phyloP scores from a whole-genome alignment of 129 eudicot genomes.

The Calendula officinalis region DNA sequence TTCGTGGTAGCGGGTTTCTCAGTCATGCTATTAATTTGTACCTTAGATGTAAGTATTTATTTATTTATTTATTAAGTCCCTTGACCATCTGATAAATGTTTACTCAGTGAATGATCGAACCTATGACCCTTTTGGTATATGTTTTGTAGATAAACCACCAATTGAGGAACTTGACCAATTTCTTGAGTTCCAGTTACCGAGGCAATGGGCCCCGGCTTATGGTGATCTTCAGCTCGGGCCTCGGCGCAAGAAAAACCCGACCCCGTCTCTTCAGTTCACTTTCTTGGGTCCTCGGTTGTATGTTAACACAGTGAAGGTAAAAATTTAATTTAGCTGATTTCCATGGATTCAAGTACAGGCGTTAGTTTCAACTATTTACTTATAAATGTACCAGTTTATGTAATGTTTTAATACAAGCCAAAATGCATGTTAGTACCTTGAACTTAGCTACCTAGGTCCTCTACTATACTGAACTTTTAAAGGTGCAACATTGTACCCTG shows the following conservation, averaged over 20 bases:
- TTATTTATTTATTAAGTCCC: no score
- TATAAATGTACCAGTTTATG: neutral
- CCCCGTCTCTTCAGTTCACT: slow-evolving; percentile 82
- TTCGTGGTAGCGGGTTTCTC: slow-evolving; percentile 86
- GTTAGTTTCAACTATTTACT: slow-evolving; percentile 11
- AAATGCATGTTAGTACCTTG: no score
- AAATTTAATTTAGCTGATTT: neutral
- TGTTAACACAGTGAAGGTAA: slow-evolving; percentile 84
- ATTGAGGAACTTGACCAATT: slow-evolving; percentile 87
- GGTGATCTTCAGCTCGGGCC: slow-evolving; percentile 89
- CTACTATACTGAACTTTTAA: no score
- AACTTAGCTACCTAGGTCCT: no score
- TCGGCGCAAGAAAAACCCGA: slow-evolving; percentile 65
- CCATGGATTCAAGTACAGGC: neutral
- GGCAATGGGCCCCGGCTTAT: slow-evolving; percentile 96
- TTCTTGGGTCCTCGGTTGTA: slow-evolving; percentile 86
- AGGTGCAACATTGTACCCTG: no score
- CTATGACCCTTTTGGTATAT: neutral
- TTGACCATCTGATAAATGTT: no score
- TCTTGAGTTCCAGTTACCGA: slow-evolving; percentile 89
- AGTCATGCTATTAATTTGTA: slow-evolving; percentile 95
- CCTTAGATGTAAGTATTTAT: slow-evolving; percentile 72
- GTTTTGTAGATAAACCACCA: slow-evolving; percentile 81
- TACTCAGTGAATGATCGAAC: no score
- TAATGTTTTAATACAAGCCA: neutral